Conservation (phyloP, 352 stramenopile species). For the Pilasporangium apinafurcum region DNA sequence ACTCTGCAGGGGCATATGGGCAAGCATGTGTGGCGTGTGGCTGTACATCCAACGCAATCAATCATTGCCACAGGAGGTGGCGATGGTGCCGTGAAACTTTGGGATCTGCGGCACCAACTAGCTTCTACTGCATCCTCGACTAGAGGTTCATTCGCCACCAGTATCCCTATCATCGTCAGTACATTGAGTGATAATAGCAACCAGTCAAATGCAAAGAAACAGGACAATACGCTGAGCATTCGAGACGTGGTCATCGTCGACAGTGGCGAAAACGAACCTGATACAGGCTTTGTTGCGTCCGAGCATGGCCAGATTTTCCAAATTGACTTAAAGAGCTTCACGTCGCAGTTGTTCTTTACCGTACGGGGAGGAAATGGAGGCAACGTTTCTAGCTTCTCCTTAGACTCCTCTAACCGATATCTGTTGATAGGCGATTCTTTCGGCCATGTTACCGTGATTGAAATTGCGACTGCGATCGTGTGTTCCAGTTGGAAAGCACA, state of each 20-base stretch:
- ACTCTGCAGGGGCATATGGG: conserved; percentile 72
- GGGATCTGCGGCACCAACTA: conserved; percentile 54
- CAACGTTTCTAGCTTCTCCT: conserved; percentile 37
- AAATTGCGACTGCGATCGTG: conserved; percentile 21
- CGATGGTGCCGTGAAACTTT: conserved; percentile 79
- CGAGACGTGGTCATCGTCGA: conserved; percentile 43
- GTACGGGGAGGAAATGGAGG: conserved; percentile 1
- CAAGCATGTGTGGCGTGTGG: conserved; percentile 73
- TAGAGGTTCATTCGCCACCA: conserved; percentile 5
- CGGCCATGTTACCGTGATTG: conserved; percentile 46
- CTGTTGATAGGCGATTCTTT: conserved; percentile 51
- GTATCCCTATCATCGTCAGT: conserved; percentile 11
- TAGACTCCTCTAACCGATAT: conserved; percentile 18
- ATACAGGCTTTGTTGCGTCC: conserved; percentile 45
- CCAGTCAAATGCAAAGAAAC: conserved; percentile 17
- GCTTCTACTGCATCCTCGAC: conserved; percentile 23
- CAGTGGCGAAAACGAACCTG: conserved; percentile 11
- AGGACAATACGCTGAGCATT: conserved; percentile 22
- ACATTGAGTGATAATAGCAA: conserved; percentile 1
- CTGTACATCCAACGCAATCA: conserved; percentile 36
- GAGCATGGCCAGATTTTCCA: conserved; percentile 57
- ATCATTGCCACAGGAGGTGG: conserved; percentile 64
- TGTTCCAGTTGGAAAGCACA: conserved; percentile 43
- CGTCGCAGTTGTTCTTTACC: conserved; percentile 23
- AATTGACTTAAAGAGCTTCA: conserved; percentile 25